phyloP scores from a whole-genome alignment of 257 asterid species.

The Striga asiatica region DNA sequence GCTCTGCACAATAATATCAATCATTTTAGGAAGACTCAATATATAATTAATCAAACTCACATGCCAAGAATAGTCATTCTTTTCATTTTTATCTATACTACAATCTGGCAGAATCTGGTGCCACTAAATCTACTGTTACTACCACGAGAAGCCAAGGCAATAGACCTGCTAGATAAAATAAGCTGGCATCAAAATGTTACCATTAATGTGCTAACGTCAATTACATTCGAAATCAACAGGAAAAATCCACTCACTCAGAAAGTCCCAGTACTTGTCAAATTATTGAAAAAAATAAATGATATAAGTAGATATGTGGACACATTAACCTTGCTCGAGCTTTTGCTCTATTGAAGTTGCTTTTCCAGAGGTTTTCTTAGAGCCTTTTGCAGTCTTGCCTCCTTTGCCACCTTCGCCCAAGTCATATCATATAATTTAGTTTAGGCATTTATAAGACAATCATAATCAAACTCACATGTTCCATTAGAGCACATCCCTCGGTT shows the following conservation, averaged over 20 bases:
- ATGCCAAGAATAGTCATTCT: too few species aligned
- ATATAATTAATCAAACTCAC: too few species aligned
- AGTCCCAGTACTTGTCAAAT: background rate
- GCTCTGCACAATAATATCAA: constrained; percentile 36
- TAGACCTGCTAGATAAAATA: too few species aligned
- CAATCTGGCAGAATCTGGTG: background rate
- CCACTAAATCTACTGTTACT: too few species aligned
- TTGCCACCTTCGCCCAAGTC: constrained; percentile 41
- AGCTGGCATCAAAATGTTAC: too few species aligned
- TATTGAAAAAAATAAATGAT: background rate
- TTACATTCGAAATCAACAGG: too few species aligned
- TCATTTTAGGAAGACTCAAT: constrained; percentile 18
- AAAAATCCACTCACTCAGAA: too few species aligned
- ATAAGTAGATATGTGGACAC: constrained; percentile 5
- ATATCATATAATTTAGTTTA: constrained; percentile 16
- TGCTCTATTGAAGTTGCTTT: constrained; percentile 41
- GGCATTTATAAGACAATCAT: constrained; percentile 1
- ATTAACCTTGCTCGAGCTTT: constrained; percentile 53
- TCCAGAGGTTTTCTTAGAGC: constrained; percentile 31
- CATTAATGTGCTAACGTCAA: too few species aligned
- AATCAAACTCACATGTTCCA: constrained; percentile 8
- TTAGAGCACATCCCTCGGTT: constrained; percentile 5
- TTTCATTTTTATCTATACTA: background rate
- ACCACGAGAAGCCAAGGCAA: too few species aligned
- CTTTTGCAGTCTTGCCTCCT: constrained; percentile 45